These are phyloP conservation scores for Pestalotiopsis sp. DNA, from an alignment of 2,329 filamentous ascomycete species.

Conservation along the genomic window DNA sequence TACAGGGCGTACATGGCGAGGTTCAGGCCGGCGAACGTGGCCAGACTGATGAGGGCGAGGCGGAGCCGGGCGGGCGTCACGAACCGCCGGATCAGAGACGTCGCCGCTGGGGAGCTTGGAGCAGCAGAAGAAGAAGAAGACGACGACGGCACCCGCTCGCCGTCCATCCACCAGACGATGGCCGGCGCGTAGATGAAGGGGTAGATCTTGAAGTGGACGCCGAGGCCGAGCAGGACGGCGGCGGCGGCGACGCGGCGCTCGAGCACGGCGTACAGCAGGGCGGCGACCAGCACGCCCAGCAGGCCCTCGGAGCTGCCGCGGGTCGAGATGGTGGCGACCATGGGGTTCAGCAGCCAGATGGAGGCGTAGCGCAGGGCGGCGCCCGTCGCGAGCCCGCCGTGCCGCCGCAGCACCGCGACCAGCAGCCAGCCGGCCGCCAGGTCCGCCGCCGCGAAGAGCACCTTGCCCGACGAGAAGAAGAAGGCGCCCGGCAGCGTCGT, in stretches of 20 bases:
- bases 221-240: slow-evolving; percentile 74
- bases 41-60: slow-evolving; percentile 64
- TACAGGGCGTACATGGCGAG: slow-evolving; percentile 78
- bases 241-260: slow-evolving; percentile 62
- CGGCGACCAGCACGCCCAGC: slow-evolving; percentile 80
- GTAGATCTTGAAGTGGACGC: slow-evolving; percentile 98
- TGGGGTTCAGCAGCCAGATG: slow-evolving; percentile 94
- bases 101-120: background rate
- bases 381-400: slow-evolving; percentile 45
- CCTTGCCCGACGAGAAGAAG: slow-evolving; percentile 84
- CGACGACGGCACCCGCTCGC: slow-evolving; percentile 39
- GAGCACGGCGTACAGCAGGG: slow-evolving; percentile 79
- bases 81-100: slow-evolving; percentile 38
- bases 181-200: slow-evolving; percentile 91
- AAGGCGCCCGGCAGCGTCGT: slow-evolving; percentile 51
- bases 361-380: slow-evolving; percentile 74
- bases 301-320: slow-evolving; percentile 91
- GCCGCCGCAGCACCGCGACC: slow-evolving; percentile 38
- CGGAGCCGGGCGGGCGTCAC: slow-evolving; percentile 54
- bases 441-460: slow-evolving; percentile 81
- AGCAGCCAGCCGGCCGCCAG: slow-evolving; percentile 73
- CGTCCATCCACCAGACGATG: slow-evolving; percentile 79
- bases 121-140: slow-evolving; percentile 19
- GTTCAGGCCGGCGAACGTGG: slow-evolving; percentile 75
- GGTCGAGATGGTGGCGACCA: slow-evolving; percentile 97